Conservation (phyloP, 768 basidiomycete genomes). For the Lactifluus hygrophoroides region DNA sequence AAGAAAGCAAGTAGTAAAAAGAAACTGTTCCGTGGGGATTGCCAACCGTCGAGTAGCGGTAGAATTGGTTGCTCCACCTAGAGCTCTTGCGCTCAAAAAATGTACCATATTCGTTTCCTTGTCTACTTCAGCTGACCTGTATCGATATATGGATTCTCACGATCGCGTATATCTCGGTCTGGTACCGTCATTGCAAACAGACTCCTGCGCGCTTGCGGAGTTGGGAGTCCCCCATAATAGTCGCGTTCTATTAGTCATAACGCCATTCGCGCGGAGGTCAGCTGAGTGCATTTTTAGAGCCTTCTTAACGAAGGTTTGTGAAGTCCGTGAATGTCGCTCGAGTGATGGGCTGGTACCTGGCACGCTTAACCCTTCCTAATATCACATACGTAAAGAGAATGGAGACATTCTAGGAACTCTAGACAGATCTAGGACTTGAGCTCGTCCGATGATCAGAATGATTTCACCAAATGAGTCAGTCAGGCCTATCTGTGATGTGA, state of each 20-base stretch:
- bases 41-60: neutral
- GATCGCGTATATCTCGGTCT: conserved; percentile 5
- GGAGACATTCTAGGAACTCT: too few species aligned
- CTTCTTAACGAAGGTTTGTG: neutral
- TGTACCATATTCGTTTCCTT: conserved; percentile 15
- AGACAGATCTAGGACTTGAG: neutral
- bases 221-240: neutral
- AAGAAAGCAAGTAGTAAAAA: conserved; percentile 32
- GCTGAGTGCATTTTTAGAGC: neutral
- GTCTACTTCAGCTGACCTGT: conserved; percentile 3
- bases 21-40: neutral
- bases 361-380: neutral
- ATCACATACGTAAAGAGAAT: neutral
- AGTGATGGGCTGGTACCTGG: neutral
- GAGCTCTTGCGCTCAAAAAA: conserved; percentile 9
- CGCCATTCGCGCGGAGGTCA: neutral
- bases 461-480: neutral
- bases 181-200: conserved; percentile 2
- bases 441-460: neutral
- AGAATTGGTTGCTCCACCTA: neutral
- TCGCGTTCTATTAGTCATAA: neutral
- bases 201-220: neutral
- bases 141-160: conserved; percentile 15
- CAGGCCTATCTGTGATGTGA: neutral
- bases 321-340: neutral